These are phyloP conservation scores for Phoma sp. DNA, from an alignment of 2,329 filamentous ascomycete species.

Conservation along the genomic window DNA sequence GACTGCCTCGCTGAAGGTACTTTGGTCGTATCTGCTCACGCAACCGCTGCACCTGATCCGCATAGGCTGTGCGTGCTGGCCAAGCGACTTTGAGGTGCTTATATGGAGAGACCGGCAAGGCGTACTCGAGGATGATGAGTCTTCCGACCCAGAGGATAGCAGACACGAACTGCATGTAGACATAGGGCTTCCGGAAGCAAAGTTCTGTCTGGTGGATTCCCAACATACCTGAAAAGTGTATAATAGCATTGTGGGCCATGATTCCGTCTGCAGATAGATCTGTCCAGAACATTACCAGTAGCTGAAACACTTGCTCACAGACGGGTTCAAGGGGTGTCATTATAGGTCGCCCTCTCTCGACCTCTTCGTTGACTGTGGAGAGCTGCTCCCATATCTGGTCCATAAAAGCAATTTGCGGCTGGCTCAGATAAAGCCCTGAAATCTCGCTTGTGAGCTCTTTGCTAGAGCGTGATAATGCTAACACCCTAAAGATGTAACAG, in stretches of 20 bases:
- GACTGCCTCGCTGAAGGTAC: slow-evolving; percentile 12
- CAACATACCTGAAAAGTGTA: slow-evolving; percentile 13
- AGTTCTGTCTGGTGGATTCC: slow-evolving; percentile 14
- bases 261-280: slow-evolving; percentile 8
- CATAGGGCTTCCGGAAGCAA: slow-evolving; percentile 9
- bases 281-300: slow-evolving; percentile 20
- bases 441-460: slow-evolving; percentile 16
- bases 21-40: slow-evolving; percentile 8
- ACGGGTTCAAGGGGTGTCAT: neutral
- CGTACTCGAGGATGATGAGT: slow-evolving; percentile 13
- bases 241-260: slow-evolving; percentile 5
- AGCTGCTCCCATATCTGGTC: slow-evolving; percentile 12
- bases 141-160: slow-evolving; percentile 10
- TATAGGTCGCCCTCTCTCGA: slow-evolving; percentile 3
- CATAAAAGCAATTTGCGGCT: slow-evolving; percentile 12
- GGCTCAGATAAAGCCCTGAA: slow-evolving; percentile 10
- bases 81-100: slow-evolving; percentile 7
- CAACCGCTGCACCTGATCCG: slow-evolving; percentile 9
- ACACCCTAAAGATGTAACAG: no score
- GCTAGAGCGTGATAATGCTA: no score
- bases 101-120: slow-evolving; percentile 11
- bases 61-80: slow-evolving; percentile 4
- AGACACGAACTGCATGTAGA: slow-evolving; percentile 12
- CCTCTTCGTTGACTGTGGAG: neutral
- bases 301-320: slow-evolving; percentile 10